Conservation (phyloP, 1,139 yeast genomes). For the Ogataea hybrid region DNA sequence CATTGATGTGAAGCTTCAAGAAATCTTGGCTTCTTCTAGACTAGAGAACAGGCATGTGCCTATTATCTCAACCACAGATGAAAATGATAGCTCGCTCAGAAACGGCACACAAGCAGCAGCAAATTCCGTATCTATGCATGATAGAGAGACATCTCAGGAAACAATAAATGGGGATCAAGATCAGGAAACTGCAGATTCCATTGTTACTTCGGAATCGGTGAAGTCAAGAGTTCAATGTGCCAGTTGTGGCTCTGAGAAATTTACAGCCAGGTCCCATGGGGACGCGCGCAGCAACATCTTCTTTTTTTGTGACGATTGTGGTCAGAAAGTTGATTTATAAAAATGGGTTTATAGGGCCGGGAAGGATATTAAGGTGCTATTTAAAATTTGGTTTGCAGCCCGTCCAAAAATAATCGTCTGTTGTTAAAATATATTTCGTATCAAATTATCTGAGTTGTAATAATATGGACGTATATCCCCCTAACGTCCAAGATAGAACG, state of each 20-base stretch:
- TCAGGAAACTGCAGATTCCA: not conserved
- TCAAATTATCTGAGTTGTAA: not conserved
- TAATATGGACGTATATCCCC: constrained; percentile 24
- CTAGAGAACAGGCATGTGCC: not conserved
- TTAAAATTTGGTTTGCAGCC: constrained; percentile 4
- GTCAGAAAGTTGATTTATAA: constrained; percentile 14
- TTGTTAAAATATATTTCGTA: constrained; percentile 6
- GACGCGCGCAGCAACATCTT: constrained; percentile 16
- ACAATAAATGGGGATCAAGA: not conserved
- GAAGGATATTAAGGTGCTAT: not conserved
- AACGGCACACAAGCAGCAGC: not conserved
- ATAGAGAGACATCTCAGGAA: not conserved
- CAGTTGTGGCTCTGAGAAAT: constrained; percentile 17
- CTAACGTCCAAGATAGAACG: constrained; percentile 68
- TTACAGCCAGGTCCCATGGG: constrained; percentile 22
- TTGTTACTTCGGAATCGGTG: constrained; percentile 4
- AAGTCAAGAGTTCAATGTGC: constrained; percentile 16
- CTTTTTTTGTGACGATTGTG: constrained; percentile 29
- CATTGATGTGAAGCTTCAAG: constrained; percentile 7
- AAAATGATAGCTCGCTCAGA: not conserved
- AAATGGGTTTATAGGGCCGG: not conserved
- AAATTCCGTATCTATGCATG: not conserved
- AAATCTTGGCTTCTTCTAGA: not conserved
- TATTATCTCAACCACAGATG: not conserved
- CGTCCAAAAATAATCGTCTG: not conserved